These are phyloP conservation scores for Pythium periplocum DNA, from an alignment of 352 stramenopile species.

Conservation along the genomic window DNA sequence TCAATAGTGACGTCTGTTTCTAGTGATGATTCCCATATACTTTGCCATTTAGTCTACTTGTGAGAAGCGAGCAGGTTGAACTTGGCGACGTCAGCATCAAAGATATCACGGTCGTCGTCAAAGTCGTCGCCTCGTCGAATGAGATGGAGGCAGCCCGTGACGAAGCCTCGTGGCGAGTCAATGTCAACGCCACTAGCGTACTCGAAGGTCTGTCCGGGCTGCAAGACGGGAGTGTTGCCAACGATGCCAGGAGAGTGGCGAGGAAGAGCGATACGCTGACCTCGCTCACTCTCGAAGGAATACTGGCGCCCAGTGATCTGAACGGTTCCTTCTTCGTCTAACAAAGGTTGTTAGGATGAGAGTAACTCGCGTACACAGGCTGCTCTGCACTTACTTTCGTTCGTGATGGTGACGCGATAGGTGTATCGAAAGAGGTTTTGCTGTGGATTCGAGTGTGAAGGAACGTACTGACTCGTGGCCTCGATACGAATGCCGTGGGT, in stretches of 20 bases:
- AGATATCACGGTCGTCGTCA: conserved; percentile 29
- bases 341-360: not conserved
- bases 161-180: conserved; percentile 47
- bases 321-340: conserved; percentile 43
- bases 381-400: conserved; percentile 38
- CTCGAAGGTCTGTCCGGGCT: conserved; percentile 69
- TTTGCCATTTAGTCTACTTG: conserved; percentile 9
- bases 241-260: conserved; percentile 69
- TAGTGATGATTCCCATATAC: too few species aligned
- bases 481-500: conserved; percentile 66
- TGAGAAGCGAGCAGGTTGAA: conserved; percentile 42
- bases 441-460: conserved; percentile 41
- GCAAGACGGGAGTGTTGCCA: conserved; percentile 52
- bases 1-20: too few species aligned
- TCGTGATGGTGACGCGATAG: conserved; percentile 75
- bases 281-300: conserved; percentile 68
- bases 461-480: conserved; percentile 66
- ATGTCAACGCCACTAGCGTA: conserved; percentile 79
- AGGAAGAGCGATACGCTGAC: conserved; percentile 48
- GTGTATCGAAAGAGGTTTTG: conserved; percentile 63
- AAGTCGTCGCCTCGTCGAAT: conserved; percentile 24
- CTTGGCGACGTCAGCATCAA: conserved; percentile 67
- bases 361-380: not conserved
- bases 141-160: conserved; percentile 63
- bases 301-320: conserved; percentile 73